These are phyloP conservation scores for Amoebophrya sp. DNA, from an alignment of 169 alveolate species.

Conservation along the genomic window DNA sequence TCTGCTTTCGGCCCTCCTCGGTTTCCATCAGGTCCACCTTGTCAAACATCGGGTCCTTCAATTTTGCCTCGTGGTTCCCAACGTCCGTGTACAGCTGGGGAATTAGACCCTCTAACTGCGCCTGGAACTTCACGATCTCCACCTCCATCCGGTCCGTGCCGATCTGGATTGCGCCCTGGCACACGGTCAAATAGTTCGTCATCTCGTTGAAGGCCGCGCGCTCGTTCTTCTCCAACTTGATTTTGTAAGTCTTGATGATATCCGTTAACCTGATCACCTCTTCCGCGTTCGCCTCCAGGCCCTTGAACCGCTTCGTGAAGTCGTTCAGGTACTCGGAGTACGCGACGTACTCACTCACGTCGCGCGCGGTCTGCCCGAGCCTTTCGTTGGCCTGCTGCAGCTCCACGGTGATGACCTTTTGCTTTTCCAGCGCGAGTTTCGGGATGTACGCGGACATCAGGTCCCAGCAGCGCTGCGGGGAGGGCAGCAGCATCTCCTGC, in stretches of 20 bases:
- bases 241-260: background rate
- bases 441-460: conserved; percentile 45
- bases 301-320: background rate
- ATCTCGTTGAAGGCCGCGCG: conserved; percentile 14
- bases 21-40: background rate
- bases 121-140: background rate
- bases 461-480: conserved; percentile 36
- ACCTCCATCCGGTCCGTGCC: background rate
- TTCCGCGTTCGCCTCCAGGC: background rate
- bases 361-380: conserved; percentile 41
- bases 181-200: background rate
- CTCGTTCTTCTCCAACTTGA: conserved; percentile 19
- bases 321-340: background rate
- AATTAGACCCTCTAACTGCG: background rate
- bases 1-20: background rate
- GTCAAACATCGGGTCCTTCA: background rate
- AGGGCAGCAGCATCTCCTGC: conserved; percentile 35
- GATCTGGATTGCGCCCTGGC: background rate
- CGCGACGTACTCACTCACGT: conserved; percentile 47
- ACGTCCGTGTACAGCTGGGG: background rate
- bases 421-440: conserved; percentile 41
- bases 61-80: background rate
- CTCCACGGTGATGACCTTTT: conserved; percentile 32
- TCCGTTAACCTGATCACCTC: background rate
- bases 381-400: conserved; percentile 40